Base-by-base conservation (phyloP, 169 alveolate species). In the Eimeria acervulina region DNA sequence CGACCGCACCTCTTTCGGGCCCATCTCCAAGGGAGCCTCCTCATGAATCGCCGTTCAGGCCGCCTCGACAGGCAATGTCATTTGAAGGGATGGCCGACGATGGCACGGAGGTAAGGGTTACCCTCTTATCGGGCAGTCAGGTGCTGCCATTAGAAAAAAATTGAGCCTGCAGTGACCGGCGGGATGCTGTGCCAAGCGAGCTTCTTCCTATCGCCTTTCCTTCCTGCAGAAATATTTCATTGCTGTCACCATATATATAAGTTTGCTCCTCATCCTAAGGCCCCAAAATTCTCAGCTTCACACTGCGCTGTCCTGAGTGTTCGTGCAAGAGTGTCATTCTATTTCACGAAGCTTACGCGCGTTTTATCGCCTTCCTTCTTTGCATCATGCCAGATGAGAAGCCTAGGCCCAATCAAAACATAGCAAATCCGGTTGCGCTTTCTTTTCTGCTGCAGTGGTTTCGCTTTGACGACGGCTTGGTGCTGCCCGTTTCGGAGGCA, bases 391-490 rank as follows among this genome's bases (percentile, higher is more conserved):
- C 15, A 15, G 51, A 21, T 31, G 31, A 21, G 5, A 15, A 36
- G 83, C 83, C 51, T 36, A 36, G 0, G 51, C 3, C 51, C 31
- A 72, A 21, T 21, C 26, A 33, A 10, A 28, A 68, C 17, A 31
- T 31, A 36, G 52, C 51, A 36, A 33, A 5, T 36, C 28, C 28
- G 13, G 31, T 72, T 72, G 47, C 31, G 2, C 15, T 72, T 72
- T n/a, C 51, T 33, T 33, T 12, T 81, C 7, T 59, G 52, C 74
- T 52, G 91, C 93, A 87, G 93, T 87, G 93, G 93, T 87, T 87
- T 36, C 93, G 93, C 52, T 87, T 87, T 47, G 93, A 87, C 72
- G 93, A 87, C 51, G 93, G 93, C 10, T 31, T 87, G 78, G 93
- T 87, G 31, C 81, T 55, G 81, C 93, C 93, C 63, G 93, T 87